Conservation (phyloP, 257 asterid genomes). For the Paulownia fortunei region DNA sequence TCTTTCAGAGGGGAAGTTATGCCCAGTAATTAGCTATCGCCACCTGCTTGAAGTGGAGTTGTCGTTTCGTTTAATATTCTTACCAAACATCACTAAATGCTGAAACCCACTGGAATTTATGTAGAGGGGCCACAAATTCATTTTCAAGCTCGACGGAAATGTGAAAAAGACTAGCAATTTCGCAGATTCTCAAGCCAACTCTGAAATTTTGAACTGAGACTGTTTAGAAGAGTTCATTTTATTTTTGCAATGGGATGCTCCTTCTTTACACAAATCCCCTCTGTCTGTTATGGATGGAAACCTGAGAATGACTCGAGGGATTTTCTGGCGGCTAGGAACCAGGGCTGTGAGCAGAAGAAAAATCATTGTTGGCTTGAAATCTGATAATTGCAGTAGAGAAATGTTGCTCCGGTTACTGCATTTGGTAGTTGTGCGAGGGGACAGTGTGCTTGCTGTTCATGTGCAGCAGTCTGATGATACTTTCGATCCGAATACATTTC, state of each 20-base stretch:
- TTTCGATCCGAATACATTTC: slow-evolving; percentile 73
- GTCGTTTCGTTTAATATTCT: neutral
- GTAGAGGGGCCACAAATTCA: slow-evolving; percentile 29
- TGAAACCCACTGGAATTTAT: slow-evolving; percentile 34
- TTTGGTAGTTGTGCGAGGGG: slow-evolving; percentile 47
- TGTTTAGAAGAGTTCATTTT: neutral
- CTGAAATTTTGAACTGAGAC: neutral
- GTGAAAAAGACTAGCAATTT: neutral
- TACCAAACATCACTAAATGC: slow-evolving; percentile 42
- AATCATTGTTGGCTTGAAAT: slow-evolving; percentile 69
- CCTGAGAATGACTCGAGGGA: slow-evolving; percentile 39
- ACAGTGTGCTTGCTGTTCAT: slow-evolving; percentile 71
- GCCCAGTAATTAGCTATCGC: neutral
- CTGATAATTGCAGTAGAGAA: slow-evolving; percentile 72
- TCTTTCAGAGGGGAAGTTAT: neutral
- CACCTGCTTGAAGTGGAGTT: too few species aligned
- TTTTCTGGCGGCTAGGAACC: slow-evolving; percentile 47
- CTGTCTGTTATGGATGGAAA: slow-evolving; percentile 42
- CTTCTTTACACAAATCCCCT: neutral
- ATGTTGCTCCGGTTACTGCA: slow-evolving; percentile 67
- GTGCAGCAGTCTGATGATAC: slow-evolving; percentile 52
- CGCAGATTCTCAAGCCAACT: neutral
- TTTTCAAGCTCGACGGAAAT: neutral
- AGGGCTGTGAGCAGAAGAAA: slow-evolving; percentile 45
- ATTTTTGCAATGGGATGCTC: slow-evolving; percentile 38